These are phyloP conservation scores for Graphilbum fragrans DNA, from an alignment of 2,329 filamentous ascomycete species.

Conservation along the genomic window DNA sequence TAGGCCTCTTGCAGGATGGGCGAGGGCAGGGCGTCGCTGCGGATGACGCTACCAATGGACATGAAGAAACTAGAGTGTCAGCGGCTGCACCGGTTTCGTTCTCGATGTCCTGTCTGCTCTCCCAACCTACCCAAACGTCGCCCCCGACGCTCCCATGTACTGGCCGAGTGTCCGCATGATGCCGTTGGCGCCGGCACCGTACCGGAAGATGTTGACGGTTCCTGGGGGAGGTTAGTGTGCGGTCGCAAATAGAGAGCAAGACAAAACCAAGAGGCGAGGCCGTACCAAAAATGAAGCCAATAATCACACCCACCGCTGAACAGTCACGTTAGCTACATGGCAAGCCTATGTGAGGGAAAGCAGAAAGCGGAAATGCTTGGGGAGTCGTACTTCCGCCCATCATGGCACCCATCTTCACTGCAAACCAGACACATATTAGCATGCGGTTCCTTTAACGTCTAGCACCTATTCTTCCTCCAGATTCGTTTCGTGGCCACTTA, in stretches of 20 bases:
- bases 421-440: conserved; percentile 15
- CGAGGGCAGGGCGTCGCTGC: conserved; percentile 68
- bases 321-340: conserved; percentile 20
- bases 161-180: conserved; percentile 90
- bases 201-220: conserved; percentile 88
- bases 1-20: conserved; percentile 66
- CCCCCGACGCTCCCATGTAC: conserved; percentile 91
- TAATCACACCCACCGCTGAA: conserved; percentile 83
- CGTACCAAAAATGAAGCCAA: conserved; percentile 94
- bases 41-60: conserved; percentile 94
- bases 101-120: background rate
- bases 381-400: conserved; percentile 84
- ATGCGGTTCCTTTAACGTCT: background rate
- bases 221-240: conserved; percentile 35
- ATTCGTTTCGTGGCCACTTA: conserved; percentile 16
- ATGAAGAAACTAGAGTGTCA: conserved; percentile 67
- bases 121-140: conserved; percentile 74
- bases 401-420: conserved; percentile 96
- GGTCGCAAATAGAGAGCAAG: background rate
- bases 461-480: background rate
- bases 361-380: background rate
- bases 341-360: too few relatives aligned
- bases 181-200: conserved; percentile 84
- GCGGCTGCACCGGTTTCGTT: background rate
- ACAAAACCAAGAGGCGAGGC: background rate